phyloP scores from a whole-genome alignment of 495 filamentous ascomycete species.

The Lepidopterella palustris region DNA sequence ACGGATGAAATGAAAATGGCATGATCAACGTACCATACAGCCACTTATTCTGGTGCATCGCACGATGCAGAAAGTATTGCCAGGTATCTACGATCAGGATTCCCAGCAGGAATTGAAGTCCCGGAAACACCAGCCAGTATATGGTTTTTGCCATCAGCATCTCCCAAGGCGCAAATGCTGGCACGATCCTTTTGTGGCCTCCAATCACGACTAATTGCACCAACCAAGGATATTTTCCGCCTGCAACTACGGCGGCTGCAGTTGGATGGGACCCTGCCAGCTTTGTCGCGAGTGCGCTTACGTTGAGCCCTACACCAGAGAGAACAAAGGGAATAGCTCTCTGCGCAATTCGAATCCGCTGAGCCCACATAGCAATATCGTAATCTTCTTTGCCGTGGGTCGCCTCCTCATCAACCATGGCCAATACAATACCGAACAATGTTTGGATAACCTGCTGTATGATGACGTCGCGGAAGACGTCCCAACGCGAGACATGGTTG shows the following conservation, averaged over 20 bases:
- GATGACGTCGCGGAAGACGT: constrained; percentile 81
- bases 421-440: constrained; percentile 52
- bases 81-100: constrained; percentile 80
- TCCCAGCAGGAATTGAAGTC: constrained; percentile 64
- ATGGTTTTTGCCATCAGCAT: constrained; percentile 61
- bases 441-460: constrained; percentile 87
- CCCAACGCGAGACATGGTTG: constrained; percentile 75
- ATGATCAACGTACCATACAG: constrained; percentile 70
- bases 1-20: constrained; percentile 15
- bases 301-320: constrained; percentile 38
- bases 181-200: constrained; percentile 22
- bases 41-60: constrained; percentile 93
- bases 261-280: constrained; percentile 47
- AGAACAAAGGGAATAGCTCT: constrained; percentile 57
- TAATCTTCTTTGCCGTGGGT: constrained; percentile 69
- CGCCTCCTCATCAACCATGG: constrained; percentile 58
- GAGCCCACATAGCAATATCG: constrained; percentile 77
- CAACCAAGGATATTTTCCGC: constrained; percentile 64
- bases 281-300: constrained; percentile 36
- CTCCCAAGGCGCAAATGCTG: constrained; percentile 65
- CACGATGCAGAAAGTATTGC: constrained; percentile 94
- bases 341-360: constrained; percentile 63
- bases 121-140: constrained; percentile 73
- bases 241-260: constrained; percentile 61
- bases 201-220: constrained; percentile 26